Conservation (phyloP, 352 stramenopile genomes). For the Stramenopiles sp. region DNA sequence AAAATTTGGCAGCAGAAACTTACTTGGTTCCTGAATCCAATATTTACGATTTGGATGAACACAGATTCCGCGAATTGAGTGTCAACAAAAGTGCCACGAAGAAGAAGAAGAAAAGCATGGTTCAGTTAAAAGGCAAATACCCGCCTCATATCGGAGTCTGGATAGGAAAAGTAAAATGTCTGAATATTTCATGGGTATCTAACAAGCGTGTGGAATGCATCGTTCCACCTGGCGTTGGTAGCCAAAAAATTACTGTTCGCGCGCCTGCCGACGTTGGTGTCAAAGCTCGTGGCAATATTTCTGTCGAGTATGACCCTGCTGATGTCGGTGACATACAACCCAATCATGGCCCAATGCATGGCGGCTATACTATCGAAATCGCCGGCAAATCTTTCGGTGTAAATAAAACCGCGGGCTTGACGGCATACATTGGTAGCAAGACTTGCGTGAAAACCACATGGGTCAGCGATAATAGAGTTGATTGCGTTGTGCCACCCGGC, state of each 20-base stretch:
- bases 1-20: too few species aligned
- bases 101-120: too few species aligned
- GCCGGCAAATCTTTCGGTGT: neutral
- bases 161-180: neutral
- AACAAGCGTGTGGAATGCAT: neutral
- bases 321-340: neutral
- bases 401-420: neutral
- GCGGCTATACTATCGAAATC: neutral
- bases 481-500: neutral
- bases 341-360: neutral
- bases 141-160: neutral
- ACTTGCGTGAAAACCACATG: neutral
- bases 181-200: neutral
- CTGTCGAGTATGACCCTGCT: neutral
- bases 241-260: neutral
- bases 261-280: neutral
- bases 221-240: neutral
- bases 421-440: neutral
- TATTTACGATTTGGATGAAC: too few species aligned
- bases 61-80: too few species aligned
- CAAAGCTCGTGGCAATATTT: neutral
- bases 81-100: too few species aligned
- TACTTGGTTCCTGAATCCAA: too few species aligned
- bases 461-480: neutral
- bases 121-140: too few species aligned